Percentiles rank a stretch among this genome's conserved stretches.
Conservation (phyloP, 176 grass and related monocot species). For the Bonia amplexicaulis region DNA sequence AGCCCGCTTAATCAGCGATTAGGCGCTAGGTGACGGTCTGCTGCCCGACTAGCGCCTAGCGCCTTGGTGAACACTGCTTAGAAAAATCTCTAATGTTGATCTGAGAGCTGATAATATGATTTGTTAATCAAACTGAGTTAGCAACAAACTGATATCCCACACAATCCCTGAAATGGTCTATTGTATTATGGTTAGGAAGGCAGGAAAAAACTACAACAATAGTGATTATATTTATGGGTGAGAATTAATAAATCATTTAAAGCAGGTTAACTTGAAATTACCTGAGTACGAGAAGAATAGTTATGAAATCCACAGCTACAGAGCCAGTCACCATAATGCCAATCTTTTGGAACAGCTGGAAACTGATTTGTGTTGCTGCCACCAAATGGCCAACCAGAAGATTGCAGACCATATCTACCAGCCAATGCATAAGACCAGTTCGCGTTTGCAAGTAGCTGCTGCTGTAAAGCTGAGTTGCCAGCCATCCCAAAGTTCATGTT, state of each 20-base stretch:
- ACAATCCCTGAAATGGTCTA: neutral
- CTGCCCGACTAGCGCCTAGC: too few relatives aligned
- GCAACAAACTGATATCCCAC: neutral
- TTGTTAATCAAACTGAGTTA: neutral
- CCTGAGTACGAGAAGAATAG: conserved; percentile 88
- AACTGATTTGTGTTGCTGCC: conserved; percentile 42
- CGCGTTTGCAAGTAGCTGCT: conserved; percentile 53
- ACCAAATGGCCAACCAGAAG: conserved; percentile 46
- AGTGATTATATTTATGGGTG: neutral
- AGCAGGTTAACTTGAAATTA: conserved; percentile 25
- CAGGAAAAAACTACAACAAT: neutral
- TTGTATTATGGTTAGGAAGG: neutral
- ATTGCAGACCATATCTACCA: conserved; percentile 59
- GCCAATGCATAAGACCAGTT: conserved; percentile 54
- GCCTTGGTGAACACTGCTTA: neutral
- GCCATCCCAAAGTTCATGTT: conserved; percentile 58
- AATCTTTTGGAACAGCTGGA: conserved; percentile 61
- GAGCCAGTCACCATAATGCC: conserved; percentile 92
- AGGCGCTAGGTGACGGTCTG: too few relatives aligned
- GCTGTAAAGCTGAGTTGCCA: conserved; percentile 57
- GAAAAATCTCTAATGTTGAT: neutral
- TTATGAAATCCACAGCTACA: conserved; percentile 97
- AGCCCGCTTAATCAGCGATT: too few relatives aligned
- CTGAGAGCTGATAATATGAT: neutral
- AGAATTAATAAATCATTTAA: neutral